Percentiles rank a stretch among this genome's conserved stretches.
Conservation (phyloP, 139 green algal species). For the Chlorella sp. region DNA sequence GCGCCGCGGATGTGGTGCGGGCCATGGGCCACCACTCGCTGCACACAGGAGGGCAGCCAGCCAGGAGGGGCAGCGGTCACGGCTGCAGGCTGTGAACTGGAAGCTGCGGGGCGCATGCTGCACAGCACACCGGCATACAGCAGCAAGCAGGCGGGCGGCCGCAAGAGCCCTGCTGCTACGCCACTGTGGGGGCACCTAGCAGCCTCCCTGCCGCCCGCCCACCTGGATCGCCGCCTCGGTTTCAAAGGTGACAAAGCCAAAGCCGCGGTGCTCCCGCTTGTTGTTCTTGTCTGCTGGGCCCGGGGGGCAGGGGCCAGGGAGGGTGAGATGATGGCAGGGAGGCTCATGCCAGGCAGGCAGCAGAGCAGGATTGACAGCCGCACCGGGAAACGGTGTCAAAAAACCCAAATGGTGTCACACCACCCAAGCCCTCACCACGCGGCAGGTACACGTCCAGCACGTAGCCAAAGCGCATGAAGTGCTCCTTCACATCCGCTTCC, state of each 20-base stretch:
- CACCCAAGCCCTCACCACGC: conserved; percentile 12
- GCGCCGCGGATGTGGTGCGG: conserved; percentile 56
- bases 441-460: conserved; percentile 95
- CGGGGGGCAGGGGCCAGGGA: neutral
- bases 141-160: no score
- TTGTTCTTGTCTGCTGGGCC: conserved; percentile 50
- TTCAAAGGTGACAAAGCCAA: conserved; percentile 95
- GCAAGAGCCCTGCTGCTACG: no score
- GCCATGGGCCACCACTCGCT: conserved; percentile 44
- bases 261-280: conserved; percentile 81
- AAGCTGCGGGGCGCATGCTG: no score
- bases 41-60: neutral
- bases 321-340: neutral
- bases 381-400: no score
- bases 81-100: no score
- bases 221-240: conserved; percentile 82
- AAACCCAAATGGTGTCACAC: no score
- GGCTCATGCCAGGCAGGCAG: neutral
- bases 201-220: no score
- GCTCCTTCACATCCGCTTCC: conserved; percentile 85
- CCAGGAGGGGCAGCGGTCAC: neutral
- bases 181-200: no score
- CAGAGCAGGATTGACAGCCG: neutral
- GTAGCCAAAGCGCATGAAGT: conserved; percentile 87
- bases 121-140: no score